Conservation (phyloP, 2,329 filamentous ascomycete genomes). For the Colletotrichum sp. region DNA sequence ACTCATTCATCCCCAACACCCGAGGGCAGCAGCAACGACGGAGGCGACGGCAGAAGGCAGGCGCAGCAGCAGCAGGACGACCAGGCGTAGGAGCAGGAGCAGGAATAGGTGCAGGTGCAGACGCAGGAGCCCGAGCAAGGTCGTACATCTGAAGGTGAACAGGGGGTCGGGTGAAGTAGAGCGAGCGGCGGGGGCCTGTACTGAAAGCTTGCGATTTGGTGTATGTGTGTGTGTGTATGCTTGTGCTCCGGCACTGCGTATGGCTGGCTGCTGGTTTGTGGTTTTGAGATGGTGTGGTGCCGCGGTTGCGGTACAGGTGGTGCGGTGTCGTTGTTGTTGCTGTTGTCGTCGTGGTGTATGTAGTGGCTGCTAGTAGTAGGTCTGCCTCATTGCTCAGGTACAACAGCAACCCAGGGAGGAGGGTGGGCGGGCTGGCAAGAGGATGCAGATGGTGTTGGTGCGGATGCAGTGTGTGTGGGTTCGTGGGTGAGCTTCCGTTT, state of each 20-base stretch:
- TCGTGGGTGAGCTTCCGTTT: background rate
- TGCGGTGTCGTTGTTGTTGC: background rate
- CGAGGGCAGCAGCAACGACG: background rate
- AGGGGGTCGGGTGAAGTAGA: background rate
- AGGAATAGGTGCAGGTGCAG: background rate
- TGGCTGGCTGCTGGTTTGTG: background rate
- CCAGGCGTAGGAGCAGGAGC: background rate
- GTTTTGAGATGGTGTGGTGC: background rate
- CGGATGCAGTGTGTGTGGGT: background rate
- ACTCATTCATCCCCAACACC: background rate
- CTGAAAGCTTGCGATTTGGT: background rate
- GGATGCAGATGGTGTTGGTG: background rate
- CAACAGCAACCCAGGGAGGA: background rate
- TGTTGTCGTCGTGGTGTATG: background rate
- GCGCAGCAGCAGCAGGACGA: background rate
- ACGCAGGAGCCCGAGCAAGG: background rate
- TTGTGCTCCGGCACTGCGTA: background rate
- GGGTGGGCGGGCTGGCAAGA: background rate
- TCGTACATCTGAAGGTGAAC: slow-evolving; percentile 7
- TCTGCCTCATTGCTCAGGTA: background rate
- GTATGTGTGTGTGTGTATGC: background rate
- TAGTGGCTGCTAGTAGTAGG: background rate
- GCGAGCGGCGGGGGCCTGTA: background rate
- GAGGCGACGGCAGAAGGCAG: background rate
- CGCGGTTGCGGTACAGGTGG: background rate